Conservation (phyloP, 306 rosid species). For the Alnus rubra region DNA sequence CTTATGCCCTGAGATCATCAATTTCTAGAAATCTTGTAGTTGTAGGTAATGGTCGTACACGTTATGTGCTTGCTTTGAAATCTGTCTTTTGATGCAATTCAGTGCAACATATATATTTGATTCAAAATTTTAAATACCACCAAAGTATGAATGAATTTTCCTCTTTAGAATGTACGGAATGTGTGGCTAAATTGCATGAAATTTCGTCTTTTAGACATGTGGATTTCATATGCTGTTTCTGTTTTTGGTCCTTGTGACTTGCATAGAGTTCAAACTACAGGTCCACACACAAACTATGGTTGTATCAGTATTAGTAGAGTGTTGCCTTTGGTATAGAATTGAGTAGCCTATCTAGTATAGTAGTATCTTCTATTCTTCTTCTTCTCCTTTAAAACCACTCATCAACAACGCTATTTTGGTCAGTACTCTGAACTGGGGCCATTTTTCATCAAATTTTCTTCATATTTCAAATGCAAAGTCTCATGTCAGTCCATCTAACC, state of each 20-base stretch:
- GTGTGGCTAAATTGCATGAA: neutral
- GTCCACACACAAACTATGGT: too few relatives aligned
- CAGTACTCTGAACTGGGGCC: too few relatives aligned
- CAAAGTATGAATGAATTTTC: neutral
- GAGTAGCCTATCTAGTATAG: too few relatives aligned
- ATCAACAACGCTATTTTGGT: too few relatives aligned
- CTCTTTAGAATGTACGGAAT: neutral
- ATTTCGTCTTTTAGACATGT: neutral
- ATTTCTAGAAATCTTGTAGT: constrained; percentile 1
- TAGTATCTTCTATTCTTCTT: too few relatives aligned
- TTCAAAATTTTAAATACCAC: neutral
- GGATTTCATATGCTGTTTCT: neutral
- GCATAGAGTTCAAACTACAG: neutral
- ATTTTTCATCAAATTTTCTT: too few relatives aligned
- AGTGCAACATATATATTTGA: neutral
- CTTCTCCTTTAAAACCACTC: too few relatives aligned
- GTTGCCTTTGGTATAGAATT: too few relatives aligned
- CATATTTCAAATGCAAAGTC: too few relatives aligned
- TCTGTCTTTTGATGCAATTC: constrained; percentile 1
- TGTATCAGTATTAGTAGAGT: too few relatives aligned
- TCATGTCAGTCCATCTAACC: too few relatives aligned
- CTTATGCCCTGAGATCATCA: neutral
- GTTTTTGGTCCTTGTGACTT: neutral
- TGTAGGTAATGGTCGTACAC: neutral
- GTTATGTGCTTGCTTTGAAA: neutral